Evolutionary conservation across 2,329 filamentous ascomycete species (phyloP).

Genomic region (Aspergillus hiratsukae): DNA sequence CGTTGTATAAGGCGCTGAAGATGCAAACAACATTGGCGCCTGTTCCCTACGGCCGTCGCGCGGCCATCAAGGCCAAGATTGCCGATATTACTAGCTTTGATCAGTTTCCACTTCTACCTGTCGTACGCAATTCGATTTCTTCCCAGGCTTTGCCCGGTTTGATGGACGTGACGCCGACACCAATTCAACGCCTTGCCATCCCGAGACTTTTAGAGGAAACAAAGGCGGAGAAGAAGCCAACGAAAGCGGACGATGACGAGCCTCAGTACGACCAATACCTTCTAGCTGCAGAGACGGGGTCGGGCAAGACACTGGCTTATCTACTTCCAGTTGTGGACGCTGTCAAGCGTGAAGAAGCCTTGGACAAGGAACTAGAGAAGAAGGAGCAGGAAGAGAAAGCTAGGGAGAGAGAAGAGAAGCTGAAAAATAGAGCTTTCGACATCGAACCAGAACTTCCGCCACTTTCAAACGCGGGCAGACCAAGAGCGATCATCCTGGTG

Average conservation of each 20-base stretch:
- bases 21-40: slow-evolving; percentile 81
- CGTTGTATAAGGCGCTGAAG: slow-evolving; percentile 75
- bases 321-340: slow-evolving; percentile 79
- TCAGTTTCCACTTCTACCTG: slow-evolving; percentile 69
- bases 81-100: slow-evolving; percentile 72
- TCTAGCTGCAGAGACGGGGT: slow-evolving; percentile 91
- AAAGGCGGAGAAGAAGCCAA: slow-evolving; percentile 34
- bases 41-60: slow-evolving; percentile 68
- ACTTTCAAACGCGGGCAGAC: slow-evolving; percentile 68
- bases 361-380: slow-evolving; percentile 59
- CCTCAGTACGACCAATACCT: slow-evolving; percentile 63
- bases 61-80: slow-evolving; percentile 57
- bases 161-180: slow-evolving; percentile 73
- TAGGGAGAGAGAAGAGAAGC: slow-evolving; percentile 48
- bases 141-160: slow-evolving; percentile 71
- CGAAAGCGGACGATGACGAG: slow-evolving; percentile 32
- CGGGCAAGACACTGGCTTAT: slow-evolving; percentile 94
- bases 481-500: slow-evolving; percentile 78
- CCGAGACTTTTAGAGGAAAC: slow-evolving; percentile 66
- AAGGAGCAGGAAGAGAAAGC: slow-evolving; percentile 51
- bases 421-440: slow-evolving; percentile 56
- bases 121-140: slow-evolving; percentile 65
- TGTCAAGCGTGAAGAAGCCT: slow-evolving; percentile 69
- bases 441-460: slow-evolving; percentile 57
- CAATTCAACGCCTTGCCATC: slow-evolving; percentile 84